phyloP scores from a whole-genome alignment of 768 basidiomycete species.

The Agaricus blazei region DNA sequence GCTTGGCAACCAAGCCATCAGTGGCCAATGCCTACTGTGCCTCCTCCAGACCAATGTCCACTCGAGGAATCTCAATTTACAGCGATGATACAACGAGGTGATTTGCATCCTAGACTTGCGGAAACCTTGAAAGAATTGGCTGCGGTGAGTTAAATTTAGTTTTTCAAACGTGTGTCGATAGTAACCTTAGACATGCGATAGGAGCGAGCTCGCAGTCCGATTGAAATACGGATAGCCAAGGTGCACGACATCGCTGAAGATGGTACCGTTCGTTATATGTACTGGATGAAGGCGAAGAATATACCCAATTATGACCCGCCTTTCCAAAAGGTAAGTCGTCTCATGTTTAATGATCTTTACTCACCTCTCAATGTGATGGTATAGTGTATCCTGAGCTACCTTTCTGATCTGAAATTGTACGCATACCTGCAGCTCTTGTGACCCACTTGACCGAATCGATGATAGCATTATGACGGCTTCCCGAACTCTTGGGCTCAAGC shows the following conservation, averaged over 20 bases:
- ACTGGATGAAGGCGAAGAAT: constrained; percentile 77
- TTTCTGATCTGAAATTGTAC: constrained; percentile 77
- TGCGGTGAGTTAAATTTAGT: constrained; percentile 17
- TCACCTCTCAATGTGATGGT: background rate
- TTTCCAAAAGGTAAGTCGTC: constrained; percentile 64
- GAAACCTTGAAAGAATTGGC: constrained; percentile 27
- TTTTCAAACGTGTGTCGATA: background rate
- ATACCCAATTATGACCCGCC: constrained; percentile 61
- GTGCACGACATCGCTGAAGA: constrained; percentile 35
- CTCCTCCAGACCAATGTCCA: constrained; percentile 60
- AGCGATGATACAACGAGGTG: constrained; percentile 27
- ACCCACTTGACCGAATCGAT: constrained; percentile 9
- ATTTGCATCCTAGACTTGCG: constrained; percentile 26
- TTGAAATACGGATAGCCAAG: constrained; percentile 54
- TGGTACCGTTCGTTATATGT: constrained; percentile 52
- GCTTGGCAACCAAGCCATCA: constrained; percentile 67
- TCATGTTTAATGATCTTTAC: background rate
- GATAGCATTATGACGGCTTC: constrained; percentile 52
- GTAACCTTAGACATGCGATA: constrained; percentile 19
- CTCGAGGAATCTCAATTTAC: constrained; percentile 43
- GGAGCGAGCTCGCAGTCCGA: constrained; percentile 67
- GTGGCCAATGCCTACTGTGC: constrained; percentile 58
- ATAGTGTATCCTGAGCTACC: constrained; percentile 74
- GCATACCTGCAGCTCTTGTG: constrained; percentile 17
- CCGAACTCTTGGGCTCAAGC: constrained; percentile 49